Evolutionary conservation across 2,329 filamentous ascomycete genomes (phyloP).

Genomic region (Colletotrichum sp.): DNA sequence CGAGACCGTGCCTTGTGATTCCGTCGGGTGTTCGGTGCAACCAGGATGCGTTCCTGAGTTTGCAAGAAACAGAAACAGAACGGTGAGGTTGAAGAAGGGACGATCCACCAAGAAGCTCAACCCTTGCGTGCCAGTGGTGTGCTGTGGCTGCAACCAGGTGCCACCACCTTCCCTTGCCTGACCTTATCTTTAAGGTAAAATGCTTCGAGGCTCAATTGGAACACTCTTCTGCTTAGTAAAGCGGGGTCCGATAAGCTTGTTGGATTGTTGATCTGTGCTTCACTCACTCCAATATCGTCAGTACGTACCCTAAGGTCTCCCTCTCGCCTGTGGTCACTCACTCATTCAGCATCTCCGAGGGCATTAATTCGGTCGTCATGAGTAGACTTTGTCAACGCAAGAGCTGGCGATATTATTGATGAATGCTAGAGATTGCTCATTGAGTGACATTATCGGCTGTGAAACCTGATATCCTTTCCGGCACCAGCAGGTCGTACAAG

Average conservation of each 20-base stretch:
- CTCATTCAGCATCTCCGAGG: not conserved
- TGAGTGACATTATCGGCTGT: not conserved
- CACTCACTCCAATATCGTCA: not conserved
- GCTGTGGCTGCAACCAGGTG: not conserved
- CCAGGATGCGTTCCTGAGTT: not conserved
- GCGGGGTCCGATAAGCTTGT: not conserved
- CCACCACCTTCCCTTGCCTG: not conserved
- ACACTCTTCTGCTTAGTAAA: slow-evolving; percentile 4
- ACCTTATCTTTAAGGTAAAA: not conserved
- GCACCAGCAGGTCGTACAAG: not conserved
- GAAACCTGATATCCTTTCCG: not conserved
- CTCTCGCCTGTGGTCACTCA: not conserved
- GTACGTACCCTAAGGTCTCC: not conserved
- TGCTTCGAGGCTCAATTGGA: not conserved
- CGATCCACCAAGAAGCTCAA: slow-evolving; percentile 8
- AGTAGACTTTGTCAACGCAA: not conserved
- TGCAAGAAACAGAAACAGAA: not conserved
- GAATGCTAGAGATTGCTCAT: not conserved
- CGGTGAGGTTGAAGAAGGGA: slow-evolving; percentile 2
- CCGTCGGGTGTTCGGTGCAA: not conserved
- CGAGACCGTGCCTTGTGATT: slow-evolving; percentile 12
- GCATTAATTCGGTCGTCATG: not conserved
- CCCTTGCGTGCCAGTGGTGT: not conserved
- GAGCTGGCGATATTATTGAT: not conserved
- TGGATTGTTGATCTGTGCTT: not conserved